These are phyloP conservation scores for Arbutus unedo DNA, from an alignment of 148 eudicot species.

Conservation along the genomic window DNA sequence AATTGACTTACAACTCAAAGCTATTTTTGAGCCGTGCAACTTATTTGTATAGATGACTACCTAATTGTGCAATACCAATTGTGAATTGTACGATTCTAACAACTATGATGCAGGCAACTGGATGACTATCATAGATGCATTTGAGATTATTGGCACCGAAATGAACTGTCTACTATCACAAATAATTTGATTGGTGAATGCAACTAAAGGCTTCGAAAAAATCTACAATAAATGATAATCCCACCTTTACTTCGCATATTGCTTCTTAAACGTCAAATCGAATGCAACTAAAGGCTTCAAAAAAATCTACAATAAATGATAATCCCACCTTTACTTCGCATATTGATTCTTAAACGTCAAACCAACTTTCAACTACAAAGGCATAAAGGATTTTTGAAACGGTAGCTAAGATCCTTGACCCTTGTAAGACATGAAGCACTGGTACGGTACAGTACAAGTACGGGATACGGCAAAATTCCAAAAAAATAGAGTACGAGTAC, in stretches of 20 bases:
- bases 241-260: background rate
- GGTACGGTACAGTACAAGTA: no score
- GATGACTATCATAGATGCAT: background rate
- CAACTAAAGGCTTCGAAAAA: background rate
- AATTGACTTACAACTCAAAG: no score
- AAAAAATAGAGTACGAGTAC: no score
- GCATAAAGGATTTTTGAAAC: background rate
- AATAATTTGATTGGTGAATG: background rate
- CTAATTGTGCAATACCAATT: background rate
- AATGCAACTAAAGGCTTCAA: no score
- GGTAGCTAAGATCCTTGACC: background rate
- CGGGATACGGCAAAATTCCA: no score
- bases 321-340: background rate
- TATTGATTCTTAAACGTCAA: background rate
- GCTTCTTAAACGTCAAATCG: background rate
- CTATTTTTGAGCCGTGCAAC: no score
- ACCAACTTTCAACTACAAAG: background rate
- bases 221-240: background rate
- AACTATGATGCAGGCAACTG: background rate
- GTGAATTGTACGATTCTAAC: background rate
- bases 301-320: no score
- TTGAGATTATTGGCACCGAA: background rate
- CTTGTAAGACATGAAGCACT: no score
- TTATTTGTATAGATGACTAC: background rate
- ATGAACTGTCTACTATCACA: background rate